phyloP scores from a whole-genome alignment of 75 land plant species.

The Picea sitchensis region DNA sequence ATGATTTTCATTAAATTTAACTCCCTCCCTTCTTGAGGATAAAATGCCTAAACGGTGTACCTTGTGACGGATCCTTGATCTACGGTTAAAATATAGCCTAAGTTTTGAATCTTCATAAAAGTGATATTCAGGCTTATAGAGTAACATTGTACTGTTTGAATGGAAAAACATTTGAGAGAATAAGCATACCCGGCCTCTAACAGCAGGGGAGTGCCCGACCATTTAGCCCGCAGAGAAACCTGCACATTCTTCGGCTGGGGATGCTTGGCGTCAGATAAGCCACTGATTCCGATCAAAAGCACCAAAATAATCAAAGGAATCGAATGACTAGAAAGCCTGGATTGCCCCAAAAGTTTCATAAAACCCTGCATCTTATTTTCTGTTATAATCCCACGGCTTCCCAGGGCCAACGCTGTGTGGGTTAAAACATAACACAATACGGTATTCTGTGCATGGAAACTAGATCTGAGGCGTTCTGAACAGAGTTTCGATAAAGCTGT shows the following conservation, averaged over 20 bases:
- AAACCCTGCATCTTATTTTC: not conserved
- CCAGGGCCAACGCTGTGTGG: not conserved
- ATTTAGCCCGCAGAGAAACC: constrained; percentile 89
- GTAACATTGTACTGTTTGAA: not conserved
- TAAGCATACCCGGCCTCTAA: constrained; percentile 80
- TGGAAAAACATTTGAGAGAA: not conserved
- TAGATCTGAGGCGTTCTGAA: no score
- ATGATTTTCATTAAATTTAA: no score
- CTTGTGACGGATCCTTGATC: no score
- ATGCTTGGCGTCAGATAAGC: constrained; percentile 21
- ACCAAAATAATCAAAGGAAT: constrained; percentile 13
- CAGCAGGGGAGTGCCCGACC: constrained; percentile 84
- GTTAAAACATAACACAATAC: no score
- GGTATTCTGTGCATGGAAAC: no score
- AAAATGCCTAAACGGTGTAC: no score
- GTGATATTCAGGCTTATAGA: no score
- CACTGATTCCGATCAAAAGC: constrained; percentile 14
- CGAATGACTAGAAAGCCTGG: constrained; percentile 22
- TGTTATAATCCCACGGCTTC: not conserved
- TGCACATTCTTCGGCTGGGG: constrained; percentile 78
- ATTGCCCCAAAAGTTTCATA: constrained; percentile 5
- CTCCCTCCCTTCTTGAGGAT: no score
- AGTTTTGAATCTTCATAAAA: no score
- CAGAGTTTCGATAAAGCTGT: no score
- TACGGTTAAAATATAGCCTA: no score